Conservation (phyloP, 2,329 filamentous ascomycete species). For the Aspergillus sergii region DNA sequence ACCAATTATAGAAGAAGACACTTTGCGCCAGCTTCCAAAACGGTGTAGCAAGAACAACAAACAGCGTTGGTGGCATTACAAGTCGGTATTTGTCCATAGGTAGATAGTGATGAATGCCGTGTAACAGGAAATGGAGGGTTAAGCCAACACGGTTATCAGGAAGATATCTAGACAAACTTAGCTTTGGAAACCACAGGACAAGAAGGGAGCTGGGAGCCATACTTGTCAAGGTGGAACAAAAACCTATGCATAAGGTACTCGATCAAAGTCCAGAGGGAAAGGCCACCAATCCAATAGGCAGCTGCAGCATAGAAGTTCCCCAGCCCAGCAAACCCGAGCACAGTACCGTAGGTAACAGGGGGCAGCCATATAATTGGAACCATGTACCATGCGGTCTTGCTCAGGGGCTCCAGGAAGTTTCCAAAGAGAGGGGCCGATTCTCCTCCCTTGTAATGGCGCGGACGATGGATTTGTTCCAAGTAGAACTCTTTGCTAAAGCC, state of each 20-base stretch:
- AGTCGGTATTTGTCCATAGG: constrained; percentile 99
- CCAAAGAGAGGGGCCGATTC: constrained; percentile 92
- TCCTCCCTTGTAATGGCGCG: constrained; percentile 92
- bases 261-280: constrained; percentile 83
- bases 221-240: constrained; percentile 92
- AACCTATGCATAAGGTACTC: constrained; percentile 90
- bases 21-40: constrained; percentile 91
- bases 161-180: constrained; percentile 63
- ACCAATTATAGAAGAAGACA: constrained; percentile 84
- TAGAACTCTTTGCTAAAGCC: constrained; percentile 96
- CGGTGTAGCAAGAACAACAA: constrained; percentile 77
- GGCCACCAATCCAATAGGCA: constrained; percentile 69
- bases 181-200: constrained; percentile 22
- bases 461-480: constrained; percentile 91
- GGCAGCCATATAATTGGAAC: constrained; percentile 85
- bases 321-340: constrained; percentile 65
- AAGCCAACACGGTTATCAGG: constrained; percentile 89
- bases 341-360: constrained; percentile 72
- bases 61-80: constrained; percentile 93
- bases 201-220: constrained; percentile 41
- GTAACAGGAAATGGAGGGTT: constrained; percentile 87
- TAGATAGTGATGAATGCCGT: constrained; percentile 96
- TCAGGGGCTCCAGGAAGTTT: constrained; percentile 97
- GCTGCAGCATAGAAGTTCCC: constrained; percentile 51
- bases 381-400: constrained; percentile 92